phyloP scores from a whole-genome alignment of 495 filamentous ascomycete genomes.

The Corynascus novoguineensis region DNA sequence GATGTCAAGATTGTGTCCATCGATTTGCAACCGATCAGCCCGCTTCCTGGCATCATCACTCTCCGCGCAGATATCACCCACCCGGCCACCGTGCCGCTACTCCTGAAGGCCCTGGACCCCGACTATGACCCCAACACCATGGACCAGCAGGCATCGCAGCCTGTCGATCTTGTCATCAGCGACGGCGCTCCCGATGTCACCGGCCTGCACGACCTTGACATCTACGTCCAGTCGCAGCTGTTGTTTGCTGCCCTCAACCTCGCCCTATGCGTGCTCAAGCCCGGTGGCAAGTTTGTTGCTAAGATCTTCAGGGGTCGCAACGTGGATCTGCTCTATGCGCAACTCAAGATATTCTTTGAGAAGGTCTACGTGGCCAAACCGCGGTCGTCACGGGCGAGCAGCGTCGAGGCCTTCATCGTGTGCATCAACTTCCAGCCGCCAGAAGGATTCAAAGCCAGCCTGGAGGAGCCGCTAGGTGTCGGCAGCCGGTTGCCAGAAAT shows the following conservation, averaged over 20 bases:
- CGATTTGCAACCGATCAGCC: slow-evolving; percentile 91
- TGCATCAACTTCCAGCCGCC: slow-evolving; percentile 77
- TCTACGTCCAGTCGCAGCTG: slow-evolving; percentile 93
- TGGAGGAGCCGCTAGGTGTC: slow-evolving; percentile 61
- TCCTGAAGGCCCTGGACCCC: slow-evolving; percentile 77
- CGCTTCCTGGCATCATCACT: slow-evolving; percentile 83
- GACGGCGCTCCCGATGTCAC: slow-evolving; percentile 97
- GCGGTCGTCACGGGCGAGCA: slow-evolving; percentile 84
- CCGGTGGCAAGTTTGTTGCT: slow-evolving; percentile 92
- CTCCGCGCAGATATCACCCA: slow-evolving; percentile 95
- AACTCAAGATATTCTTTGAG: slow-evolving; percentile 84
- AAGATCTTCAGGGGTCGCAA: slow-evolving; percentile 96
- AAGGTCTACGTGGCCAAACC: slow-evolving; percentile 88
- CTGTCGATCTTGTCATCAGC: slow-evolving; percentile 85
- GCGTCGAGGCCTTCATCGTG: slow-evolving; percentile 92
- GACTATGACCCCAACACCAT: slow-evolving; percentile 54
- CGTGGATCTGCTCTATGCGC: slow-evolving; percentile 86
- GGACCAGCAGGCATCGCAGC: slow-evolving; percentile 52
- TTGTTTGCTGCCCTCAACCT: slow-evolving; percentile 91
- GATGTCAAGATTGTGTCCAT: slow-evolving; percentile 93
- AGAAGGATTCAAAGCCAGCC: slow-evolving; percentile 56
- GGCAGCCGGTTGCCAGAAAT: slow-evolving; percentile 47
- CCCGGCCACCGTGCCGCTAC: slow-evolving; percentile 83
- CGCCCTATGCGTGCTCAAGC: slow-evolving; percentile 80
- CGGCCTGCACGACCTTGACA: slow-evolving; percentile 92